Base-by-base conservation (phyloP, 768 basidiomycete species). In the Tephrocybe sp. region DNA sequence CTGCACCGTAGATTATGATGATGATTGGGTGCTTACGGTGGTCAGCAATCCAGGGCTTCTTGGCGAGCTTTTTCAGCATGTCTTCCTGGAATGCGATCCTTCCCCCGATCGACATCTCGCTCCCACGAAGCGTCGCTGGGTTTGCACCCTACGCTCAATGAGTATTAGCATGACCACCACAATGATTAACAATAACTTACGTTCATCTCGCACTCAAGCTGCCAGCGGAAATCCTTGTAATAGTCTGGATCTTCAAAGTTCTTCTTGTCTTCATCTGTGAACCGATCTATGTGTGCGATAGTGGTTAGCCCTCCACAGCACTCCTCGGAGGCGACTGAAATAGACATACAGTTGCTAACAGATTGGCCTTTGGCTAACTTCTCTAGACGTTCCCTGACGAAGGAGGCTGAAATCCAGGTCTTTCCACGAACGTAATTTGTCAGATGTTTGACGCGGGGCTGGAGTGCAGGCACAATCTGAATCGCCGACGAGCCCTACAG, bases 21-120 rank as follows among this genome's bases (percentile, higher is more conserved):
- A 39, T 19, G 26, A 12, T 8, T n/a, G 17, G 44, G 43, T 14
- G 22, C 44, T 45, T 73, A 82, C 82, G 53, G 41, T 80, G 68
- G 36, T 84, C 78, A 8, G 79, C 77, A 55, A 87, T 85, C 72
- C 76, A 76, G 1, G 82, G 81, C 58, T 78, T 83, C 61, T 77
- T 77, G 11, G 69, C 72, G 13, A 86, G 65, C 51, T 75, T 76
- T 52, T 72, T 60, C 42, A 68, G 42, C 80, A 85, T 84, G 34
- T 70, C 64, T 35, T 68, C 67, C 23, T 61, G 66, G 59, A 82
- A 77, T 2, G 62, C 65, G 12, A 53, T 62, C 9, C 63, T 68
- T 2, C 68, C 71, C 34, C 62, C 60, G 44, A 61, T 59, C 53
- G 77, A 72, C 45, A 75, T 58, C 10, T 67, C 63, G 13, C 63